Percentiles rank a stretch among this genome's conserved stretches.
Evolutionary conservation across 805 yeast species (phyloP).

Genomic region (Ogataea chonburiensis): DNA sequence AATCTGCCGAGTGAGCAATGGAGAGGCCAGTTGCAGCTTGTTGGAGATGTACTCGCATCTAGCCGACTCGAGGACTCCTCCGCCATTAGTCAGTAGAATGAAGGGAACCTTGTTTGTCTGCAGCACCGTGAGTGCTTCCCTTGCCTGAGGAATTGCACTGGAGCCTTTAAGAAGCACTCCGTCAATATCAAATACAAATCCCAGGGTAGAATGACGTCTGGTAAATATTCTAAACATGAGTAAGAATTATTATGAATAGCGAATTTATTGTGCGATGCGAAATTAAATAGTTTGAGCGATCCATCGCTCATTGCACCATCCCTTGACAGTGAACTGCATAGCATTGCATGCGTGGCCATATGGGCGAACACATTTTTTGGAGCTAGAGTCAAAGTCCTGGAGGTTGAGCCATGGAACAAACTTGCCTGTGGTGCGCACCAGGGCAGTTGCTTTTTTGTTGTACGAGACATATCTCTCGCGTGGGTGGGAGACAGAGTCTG

Average conservation of each 20-base stretch:
- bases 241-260: not conserved
- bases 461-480: slow-evolving; percentile 15
- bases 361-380: slow-evolving; percentile 26
- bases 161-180: slow-evolving; percentile 83
- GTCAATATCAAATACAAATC: slow-evolving; percentile 57
- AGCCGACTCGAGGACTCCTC: slow-evolving; percentile 69
- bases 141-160: slow-evolving; percentile 63
- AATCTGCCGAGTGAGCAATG: slow-evolving; percentile 59
- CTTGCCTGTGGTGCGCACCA: slow-evolving; percentile 28
- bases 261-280: slow-evolving; percentile 5
- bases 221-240: slow-evolving; percentile 7
- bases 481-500: slow-evolving; percentile 30
- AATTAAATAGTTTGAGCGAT: slow-evolving; percentile 18
- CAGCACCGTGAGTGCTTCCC: slow-evolving; percentile 47
- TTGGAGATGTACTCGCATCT: slow-evolving; percentile 54
- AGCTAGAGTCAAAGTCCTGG: slow-evolving; percentile 18
- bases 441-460: slow-evolving; percentile 12
- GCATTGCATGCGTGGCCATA: slow-evolving; percentile 27
- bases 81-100: slow-evolving; percentile 87
- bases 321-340: slow-evolving; percentile 48
- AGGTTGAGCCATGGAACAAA: slow-evolving; percentile 31
- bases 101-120: slow-evolving; percentile 62
- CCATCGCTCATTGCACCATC: slow-evolving; percentile 52
- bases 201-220: slow-evolving; percentile 16
- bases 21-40: slow-evolving; percentile 38